These are phyloP conservation scores for Trichoderma gamsii DNA, from an alignment of 495 filamentous ascomycete genomes.

Conservation along the genomic window DNA sequence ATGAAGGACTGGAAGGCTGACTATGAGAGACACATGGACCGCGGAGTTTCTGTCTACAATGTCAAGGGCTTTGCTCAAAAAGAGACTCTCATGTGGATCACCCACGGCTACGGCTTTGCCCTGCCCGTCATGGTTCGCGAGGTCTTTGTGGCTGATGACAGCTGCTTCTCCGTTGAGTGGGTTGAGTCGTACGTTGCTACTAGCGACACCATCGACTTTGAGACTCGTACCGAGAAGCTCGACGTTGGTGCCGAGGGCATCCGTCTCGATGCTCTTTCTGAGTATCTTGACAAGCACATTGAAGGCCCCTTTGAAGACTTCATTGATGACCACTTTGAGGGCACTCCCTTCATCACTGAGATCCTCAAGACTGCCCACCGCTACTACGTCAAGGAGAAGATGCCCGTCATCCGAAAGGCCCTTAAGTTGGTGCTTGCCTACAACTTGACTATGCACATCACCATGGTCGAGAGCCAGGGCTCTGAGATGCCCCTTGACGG, in stretches of 20 bases:
- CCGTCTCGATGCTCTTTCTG: slow-evolving; percentile 64
- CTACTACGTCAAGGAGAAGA: slow-evolving; percentile 75
- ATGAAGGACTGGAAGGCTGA: slow-evolving; percentile 98
- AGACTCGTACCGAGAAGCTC: slow-evolving; percentile 75
- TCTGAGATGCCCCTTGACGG: slow-evolving; percentile 71
- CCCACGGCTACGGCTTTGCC: slow-evolving; percentile 83
- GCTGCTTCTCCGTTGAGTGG: slow-evolving; percentile 90
- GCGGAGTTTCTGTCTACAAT: slow-evolving; percentile 83
- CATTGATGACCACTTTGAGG: slow-evolving; percentile 90
- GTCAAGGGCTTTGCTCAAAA: slow-evolving; percentile 85
- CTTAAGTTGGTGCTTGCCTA: slow-evolving; percentile 88
- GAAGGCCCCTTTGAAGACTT: slow-evolving; percentile 84
- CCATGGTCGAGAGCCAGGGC: slow-evolving; percentile 81
- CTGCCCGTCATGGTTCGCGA: slow-evolving; percentile 85
- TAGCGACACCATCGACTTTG: slow-evolving; percentile 66
- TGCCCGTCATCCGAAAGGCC: slow-evolving; percentile 82
- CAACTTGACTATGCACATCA: slow-evolving; percentile 86
- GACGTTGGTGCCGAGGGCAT: slow-evolving; percentile 81
- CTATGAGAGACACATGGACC: slow-evolving; percentile 79
- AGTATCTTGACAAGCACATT: slow-evolving; percentile 89
- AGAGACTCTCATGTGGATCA: slow-evolving; percentile 74
- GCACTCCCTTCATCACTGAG: slow-evolving; percentile 85
- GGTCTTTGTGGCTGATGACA: slow-evolving; percentile 83
- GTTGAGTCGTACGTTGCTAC: slow-evolving; percentile 63
- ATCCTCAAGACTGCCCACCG: slow-evolving; percentile 90